Evolutionary conservation across 192 early-diverging fungal species (phyloP).

Genomic region (Coemansia sp.): DNA sequence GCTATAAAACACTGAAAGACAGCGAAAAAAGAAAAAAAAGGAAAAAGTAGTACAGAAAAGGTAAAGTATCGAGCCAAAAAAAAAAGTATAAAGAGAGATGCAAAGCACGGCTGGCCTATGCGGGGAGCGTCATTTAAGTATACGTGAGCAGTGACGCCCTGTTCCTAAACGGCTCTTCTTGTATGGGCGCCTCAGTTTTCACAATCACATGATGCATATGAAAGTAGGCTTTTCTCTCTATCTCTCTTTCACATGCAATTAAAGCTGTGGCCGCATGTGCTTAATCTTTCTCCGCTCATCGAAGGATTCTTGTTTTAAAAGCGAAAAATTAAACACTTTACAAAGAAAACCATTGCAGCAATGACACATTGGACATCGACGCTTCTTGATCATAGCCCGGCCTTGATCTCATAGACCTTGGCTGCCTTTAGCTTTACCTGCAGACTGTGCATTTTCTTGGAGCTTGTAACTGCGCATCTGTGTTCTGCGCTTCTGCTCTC

Average conservation of each 20-base stretch:
- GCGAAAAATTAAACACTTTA: too few species aligned
- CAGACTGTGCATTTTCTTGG: not conserved
- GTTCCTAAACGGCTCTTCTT: not conserved
- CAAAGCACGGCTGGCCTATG: not conserved
- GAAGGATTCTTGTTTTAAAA: too few species aligned
- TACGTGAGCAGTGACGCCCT: not conserved
- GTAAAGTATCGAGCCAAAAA: not conserved
- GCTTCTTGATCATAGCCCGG: too few species aligned
- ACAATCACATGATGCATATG: constrained; percentile 5
- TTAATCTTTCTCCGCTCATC: not conserved
- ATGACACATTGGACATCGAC: too few species aligned
- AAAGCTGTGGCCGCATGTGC: constrained; percentile 1
- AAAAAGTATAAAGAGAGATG: not conserved
- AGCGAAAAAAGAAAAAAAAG: constrained; percentile 3
- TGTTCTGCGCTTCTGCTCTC: constrained; percentile 45
- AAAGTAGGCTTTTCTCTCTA: not conserved
- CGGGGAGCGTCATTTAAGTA: not conserved
- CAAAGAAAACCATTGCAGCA: too few species aligned
- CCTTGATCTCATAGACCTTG: not conserved
- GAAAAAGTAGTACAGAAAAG: not conserved
- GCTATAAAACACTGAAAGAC: not conserved
- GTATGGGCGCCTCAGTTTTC: not conserved
- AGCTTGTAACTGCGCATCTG: constrained; percentile 26
- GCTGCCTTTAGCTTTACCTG: constrained; percentile 6
- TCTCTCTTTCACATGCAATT: not conserved